Conservation (phyloP, 2,329 filamentous ascomycete genomes). For the Sarocladium oryzae region DNA sequence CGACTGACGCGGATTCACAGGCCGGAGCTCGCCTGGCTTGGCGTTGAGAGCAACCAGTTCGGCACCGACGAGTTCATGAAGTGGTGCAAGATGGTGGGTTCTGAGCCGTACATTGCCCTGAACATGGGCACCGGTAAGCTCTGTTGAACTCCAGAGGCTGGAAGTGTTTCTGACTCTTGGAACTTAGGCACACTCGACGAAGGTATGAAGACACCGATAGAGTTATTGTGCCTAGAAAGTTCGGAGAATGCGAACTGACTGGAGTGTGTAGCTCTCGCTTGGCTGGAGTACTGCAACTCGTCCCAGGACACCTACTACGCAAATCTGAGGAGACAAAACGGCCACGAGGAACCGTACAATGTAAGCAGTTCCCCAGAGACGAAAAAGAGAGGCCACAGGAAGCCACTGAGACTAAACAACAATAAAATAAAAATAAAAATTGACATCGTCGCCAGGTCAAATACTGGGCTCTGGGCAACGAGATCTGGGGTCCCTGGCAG, state of each 20-base stretch:
- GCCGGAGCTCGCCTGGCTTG: conserved; percentile 74
- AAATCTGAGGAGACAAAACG: conserved; percentile 70
- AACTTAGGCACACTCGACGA: conserved; percentile 31
- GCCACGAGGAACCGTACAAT: conserved; percentile 69
- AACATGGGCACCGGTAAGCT: conserved; percentile 70
- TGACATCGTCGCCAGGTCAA: no score
- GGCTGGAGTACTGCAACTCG: conserved; percentile 84
- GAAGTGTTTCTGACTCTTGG: not conserved
- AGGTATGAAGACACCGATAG: conserved; percentile 15
- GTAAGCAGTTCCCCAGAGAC: no score
- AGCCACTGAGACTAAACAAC: no score
- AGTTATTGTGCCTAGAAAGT: no score
- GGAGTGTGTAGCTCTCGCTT: conserved; percentile 54
- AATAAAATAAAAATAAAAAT: no score
- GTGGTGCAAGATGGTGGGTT: conserved; percentile 67
- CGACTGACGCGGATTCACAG: conserved; percentile 25
- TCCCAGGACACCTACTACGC: conserved; percentile 74
- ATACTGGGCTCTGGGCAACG: conserved; percentile 82
- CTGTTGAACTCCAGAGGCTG: not conserved
- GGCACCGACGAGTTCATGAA: conserved; percentile 83
- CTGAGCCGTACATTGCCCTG: conserved; percentile 72
- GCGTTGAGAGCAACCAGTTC: conserved; percentile 70
- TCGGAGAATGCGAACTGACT: no score
- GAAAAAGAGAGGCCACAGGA: no score
- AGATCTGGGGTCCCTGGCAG: conserved; percentile 62